A percentile compares a stretch with the other conserved stretches of the same genome.
phyloP scores from a whole-genome alignment of 768 basidiomycete species.

The Suillus paluster region DNA sequence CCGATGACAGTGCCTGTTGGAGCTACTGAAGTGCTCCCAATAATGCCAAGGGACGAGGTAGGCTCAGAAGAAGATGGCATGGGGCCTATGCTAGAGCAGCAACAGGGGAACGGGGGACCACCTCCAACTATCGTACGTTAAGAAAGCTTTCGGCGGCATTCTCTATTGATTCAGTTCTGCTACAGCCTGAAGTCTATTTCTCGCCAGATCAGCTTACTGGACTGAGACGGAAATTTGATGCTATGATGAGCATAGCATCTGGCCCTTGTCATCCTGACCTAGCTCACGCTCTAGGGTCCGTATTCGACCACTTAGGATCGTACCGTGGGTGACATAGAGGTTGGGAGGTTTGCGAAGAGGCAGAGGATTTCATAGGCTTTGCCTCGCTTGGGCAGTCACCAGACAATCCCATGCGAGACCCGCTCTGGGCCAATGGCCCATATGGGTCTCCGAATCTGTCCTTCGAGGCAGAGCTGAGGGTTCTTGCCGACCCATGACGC shows the following conservation, averaged over 20 bases:
- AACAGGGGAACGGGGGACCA: constrained; percentile 2
- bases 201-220: constrained; percentile 35
- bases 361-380: constrained; percentile 25
- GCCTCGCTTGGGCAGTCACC: not conserved
- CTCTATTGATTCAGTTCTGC: not conserved
- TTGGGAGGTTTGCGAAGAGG: constrained; percentile 29
- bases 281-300: constrained; percentile 35
- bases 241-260: constrained; percentile 34
- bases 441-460: constrained; percentile 1
- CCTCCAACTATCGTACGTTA: not conserved
- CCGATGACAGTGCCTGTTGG: constrained; percentile 9
- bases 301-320: constrained; percentile 39
- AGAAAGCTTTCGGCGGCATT: not conserved
- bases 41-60: not conserved
- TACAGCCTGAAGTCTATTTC: constrained; percentile 34
- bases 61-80: not conserved
- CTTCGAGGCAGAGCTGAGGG: not conserved
- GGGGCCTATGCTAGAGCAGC: not conserved
- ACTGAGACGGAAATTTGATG: constrained; percentile 35
- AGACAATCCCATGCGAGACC: not conserved
- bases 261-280: constrained; percentile 36
- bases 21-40: not conserved
- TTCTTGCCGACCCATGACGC: constrained; percentile 8
- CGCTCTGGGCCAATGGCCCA: not conserved
- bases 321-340: constrained; percentile 30